Base-by-base conservation (phyloP, 2,329 filamentous ascomycete genomes). In the Aspergillus puulaauensis region DNA sequence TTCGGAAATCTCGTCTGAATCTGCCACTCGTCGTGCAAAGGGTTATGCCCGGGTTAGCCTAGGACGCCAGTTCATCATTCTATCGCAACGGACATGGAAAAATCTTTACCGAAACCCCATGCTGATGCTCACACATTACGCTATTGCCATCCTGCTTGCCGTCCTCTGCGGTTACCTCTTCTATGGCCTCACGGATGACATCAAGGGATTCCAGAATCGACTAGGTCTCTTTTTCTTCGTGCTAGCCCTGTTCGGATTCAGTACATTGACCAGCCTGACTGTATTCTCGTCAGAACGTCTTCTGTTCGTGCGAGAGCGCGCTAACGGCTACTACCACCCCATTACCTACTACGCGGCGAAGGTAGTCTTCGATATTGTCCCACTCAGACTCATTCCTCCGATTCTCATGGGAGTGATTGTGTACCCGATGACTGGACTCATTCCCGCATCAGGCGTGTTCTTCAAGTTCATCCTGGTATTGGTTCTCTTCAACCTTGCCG, bases 141-240 rank as follows among this genome's bases (percentile, higher is more conserved):
- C 95, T 39, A 98, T 97, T 65, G 92, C 95, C 7, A 98, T 99
- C 60, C 79, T 98, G 0, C 84, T 99, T 6, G 95, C 93, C 2
- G 93, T 98, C 5, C 89, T 99, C 57, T 93, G 93, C 2, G 95
- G 95, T 3, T 98, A 90, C 75, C 83, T 99, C 12, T 99, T 98
- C 79, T 99, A 98, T 68, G 95, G 93, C 2, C 81, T 99, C 48
- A 96, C 93, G 0, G 92, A 96, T 69, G 93, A 99, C 69, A 96
- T 99, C 66, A 89, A 91, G 61, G 95, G 96, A 35, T 99, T 99
- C 83, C 95, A 99, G 75, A 99, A 99, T 74, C 86, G 95, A 19
- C 86, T 99, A 5, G 95, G 95, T 61, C 85, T 99, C 14, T 99
- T 99, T 83, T 96, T 99, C 80, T 99, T 99, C 80, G 83, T 99